These are phyloP conservation scores for Ceriops tagal DNA, from an alignment of 345 rosid species.

Conservation along the genomic window DNA sequence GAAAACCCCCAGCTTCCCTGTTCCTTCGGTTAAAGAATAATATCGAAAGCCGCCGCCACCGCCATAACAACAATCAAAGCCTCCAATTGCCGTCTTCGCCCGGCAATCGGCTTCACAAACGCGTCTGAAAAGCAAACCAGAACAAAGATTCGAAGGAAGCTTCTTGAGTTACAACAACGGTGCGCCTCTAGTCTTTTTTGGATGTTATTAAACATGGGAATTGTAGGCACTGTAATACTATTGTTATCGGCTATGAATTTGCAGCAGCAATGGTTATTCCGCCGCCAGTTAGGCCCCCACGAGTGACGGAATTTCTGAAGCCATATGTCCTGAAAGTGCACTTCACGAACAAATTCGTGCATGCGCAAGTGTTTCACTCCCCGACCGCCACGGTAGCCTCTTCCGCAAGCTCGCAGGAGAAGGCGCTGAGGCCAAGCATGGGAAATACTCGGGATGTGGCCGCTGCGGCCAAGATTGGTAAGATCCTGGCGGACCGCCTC, in stretches of 20 bases:
- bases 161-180: too few relatives aligned
- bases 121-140: too few relatives aligned
- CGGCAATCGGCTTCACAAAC: too few relatives aligned
- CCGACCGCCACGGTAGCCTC: slow-evolving; percentile 81
- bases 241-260: not conserved
- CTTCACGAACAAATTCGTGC: slow-evolving; percentile 69
- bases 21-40: too few relatives aligned
- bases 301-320: slow-evolving; percentile 53
- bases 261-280: slow-evolving; percentile 28
- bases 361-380: slow-evolving; percentile 75
- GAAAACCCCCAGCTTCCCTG: too few relatives aligned
- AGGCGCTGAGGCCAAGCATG: slow-evolving; percentile 56
- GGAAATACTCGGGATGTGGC: slow-evolving; percentile 74
- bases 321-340: slow-evolving; percentile 74
- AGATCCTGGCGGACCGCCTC: slow-evolving; percentile 67
- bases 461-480: slow-evolving; percentile 83
- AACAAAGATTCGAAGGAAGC: too few relatives aligned
- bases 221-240: not conserved
- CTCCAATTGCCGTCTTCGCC: too few relatives aligned
- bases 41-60: too few relatives aligned
- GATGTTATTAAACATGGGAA: too few relatives aligned
- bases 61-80: too few relatives aligned
- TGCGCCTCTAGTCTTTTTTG: too few relatives aligned
- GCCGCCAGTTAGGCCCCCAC: slow-evolving; percentile 68
- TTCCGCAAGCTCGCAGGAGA: slow-evolving; percentile 78